Base-by-base conservation (phyloP, 202 grass and related monocot species). In the Carex sylvatica region DNA sequence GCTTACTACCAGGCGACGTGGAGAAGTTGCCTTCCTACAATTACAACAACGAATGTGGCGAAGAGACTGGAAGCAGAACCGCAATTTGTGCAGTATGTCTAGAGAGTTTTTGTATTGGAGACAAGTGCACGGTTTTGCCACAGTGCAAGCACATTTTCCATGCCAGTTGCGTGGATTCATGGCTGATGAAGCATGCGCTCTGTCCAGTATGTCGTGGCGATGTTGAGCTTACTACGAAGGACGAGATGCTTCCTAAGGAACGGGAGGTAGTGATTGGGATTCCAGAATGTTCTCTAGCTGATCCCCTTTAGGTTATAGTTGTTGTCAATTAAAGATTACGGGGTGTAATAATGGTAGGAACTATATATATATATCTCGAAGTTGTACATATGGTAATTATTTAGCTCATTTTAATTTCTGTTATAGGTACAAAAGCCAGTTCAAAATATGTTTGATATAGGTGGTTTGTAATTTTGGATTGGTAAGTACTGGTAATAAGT, bases 111-210 rank as follows among this genome's bases (percentile, higher is more conserved):
- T 47, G 38, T 69, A 52, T 65, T 12, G 93, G 91, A 19, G 93
- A 97, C 56, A 77, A 82, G 78, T 93, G 91, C 84, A 65, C 87
- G 7, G 76, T 83, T 74, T 78, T 97, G 71, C 93, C 93, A 5
- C 31, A 64, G 22, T 97, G 91, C 70, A 71, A 82, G 40, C 93
- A 97, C 66, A 88, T 82, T 30, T 97, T 97, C 83, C 93, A 97
- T 54, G 89, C 85, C 59, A 83, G 81, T 70, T 97, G 93, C 61
- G 87, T 93, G 16, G 93, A 97, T 69, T 85, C 86, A n/a, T 93
- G 93, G 93, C 73, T 91, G 68, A 52, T 87, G 71, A 87, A 81
- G 73, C 82, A 89, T 66, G 85, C 87, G 4, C 18, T 81, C 20
- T 91, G 93, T 74, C 93, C 93, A 10, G 66, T 93, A 42, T 97